These are phyloP conservation scores for Brasilioporus rufonigricans DNA, from an alignment of 768 basidiomycete species.

Conservation along the genomic window DNA sequence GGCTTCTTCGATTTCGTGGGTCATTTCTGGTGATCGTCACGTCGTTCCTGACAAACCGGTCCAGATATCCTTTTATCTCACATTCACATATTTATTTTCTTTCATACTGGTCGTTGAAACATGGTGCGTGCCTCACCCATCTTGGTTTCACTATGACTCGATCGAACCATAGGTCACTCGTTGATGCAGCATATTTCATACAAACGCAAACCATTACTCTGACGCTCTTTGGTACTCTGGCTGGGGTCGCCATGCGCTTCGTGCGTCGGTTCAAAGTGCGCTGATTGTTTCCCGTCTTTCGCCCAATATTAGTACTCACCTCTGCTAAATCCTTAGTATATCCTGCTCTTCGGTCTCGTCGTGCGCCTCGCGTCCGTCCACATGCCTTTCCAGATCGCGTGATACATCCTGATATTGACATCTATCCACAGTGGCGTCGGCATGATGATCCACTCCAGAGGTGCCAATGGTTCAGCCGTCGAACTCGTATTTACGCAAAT, in stretches of 20 bases:
- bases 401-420: background rate
- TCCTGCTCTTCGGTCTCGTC: background rate
- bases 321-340: background rate
- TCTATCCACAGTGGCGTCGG: background rate
- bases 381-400: background rate
- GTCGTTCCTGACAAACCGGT: background rate
- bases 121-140: background rate
- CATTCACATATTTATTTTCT: background rate
- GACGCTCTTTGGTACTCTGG: background rate
- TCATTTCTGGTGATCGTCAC: background rate
- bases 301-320: background rate
- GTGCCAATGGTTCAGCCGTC: background rate
- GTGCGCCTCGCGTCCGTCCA: background rate
- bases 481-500: background rate
- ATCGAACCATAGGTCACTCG: background rate
- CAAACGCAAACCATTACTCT: background rate
- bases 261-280: background rate
- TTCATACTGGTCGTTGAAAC: background rate
- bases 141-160: background rate
- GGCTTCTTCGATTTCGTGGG: background rate
- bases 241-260: background rate
- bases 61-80: background rate
- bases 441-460: background rate
- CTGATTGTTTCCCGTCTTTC: background rate
- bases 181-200: background rate